Base-by-base conservation (phyloP, 2,329 filamentous ascomycete genomes). In the Ampelomyces quisqualis region DNA sequence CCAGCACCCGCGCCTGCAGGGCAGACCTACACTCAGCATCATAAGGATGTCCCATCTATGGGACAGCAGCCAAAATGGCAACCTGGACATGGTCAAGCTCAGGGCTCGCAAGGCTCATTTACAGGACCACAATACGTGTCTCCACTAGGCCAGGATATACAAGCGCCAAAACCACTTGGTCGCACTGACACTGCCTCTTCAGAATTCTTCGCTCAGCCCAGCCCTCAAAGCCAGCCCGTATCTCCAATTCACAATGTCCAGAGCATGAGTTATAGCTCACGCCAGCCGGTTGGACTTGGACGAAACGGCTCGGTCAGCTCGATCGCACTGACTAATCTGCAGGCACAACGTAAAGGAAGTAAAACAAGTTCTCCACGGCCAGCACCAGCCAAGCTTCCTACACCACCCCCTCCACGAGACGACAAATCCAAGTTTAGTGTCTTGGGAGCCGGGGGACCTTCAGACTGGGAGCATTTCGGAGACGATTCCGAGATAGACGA, bases 401-500 rank as follows among this genome's bases (percentile, higher is more conserved):
- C 52, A 13, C 55, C 58, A 19, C 58, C 58, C 23, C 60, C 55
- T 24, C 55, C 51, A 30, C 56, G 53, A 31, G 60, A 59, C 30
- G 51, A 58, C 28, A 51, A 53, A 8, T 59, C 63, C 1, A 62
- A 45, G 15, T 64, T 63, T 28, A 66, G 62, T 30, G 64, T 58
- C 9, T 40, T 69, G 3, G 64, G 64, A 6, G 47, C 47, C 28
- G 67, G 67, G 5, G 63, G 60, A 2, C 67, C 67, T 3, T 67
- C 63, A 7, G 67, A 68, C 24, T 69, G 67, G 67, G 65, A 69
- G 33, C 65, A 58, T 22, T 60, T 69, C 46, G 64, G 64, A 8
- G 47, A 34, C 5, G 53, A 39, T 6, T 60, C 58, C 4, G 65
- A 68, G 29, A 56, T 68, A 22, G 65, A 68, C 24, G 65, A 69